Base-by-base conservation (phyloP, 2,329 filamentous ascomycete genomes). In the Karstenula rhodostoma region DNA sequence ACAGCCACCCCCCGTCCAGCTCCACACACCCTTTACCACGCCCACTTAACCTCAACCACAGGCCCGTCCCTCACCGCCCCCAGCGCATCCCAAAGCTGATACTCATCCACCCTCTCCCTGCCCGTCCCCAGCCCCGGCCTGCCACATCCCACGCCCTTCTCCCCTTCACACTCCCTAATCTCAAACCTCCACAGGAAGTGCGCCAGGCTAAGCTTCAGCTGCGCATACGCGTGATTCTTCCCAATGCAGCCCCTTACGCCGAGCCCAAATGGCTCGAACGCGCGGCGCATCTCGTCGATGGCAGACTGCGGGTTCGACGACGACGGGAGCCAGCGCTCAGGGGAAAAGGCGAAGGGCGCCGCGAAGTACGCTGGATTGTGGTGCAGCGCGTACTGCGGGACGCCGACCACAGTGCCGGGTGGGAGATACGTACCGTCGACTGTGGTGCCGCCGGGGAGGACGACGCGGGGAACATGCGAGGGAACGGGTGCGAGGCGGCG, bases 201-300 rank as follows among this genome's bases (percentile, higher is more conserved):
- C 25, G 87, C 88, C 43, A 90, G 66, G 2, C 86, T 84, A 7
- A 85, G 83, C 63, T 80, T 85, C 83, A 90, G 85, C 79, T 90
- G 88, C 55, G 85, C 79, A 65, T 90, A 89, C 2, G 87, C 88
- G 47, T 90, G 75, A 1, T 83, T 83, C 80, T 90, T 90, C 0
- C 89, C 89, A 52, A 90, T 89, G 70, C 90, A 92, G 79, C 1
- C 87, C 84, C 0, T 59, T 0, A 57, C 62, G 0, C 90, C 90
- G 59, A 90, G 78, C 27, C 85, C 87, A 65, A 92, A 92, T 1
- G 91, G 89, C 62, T 87, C 90, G 76, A 91, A 94, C 0, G 90
- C 90, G 46, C 81, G 83, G 48, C 87, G 83, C 2, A 89, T 88
- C 12, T 61, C 23, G 13, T 56, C 59, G 22, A 67, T 62, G 10